These are phyloP conservation scores for Lathyrus sativus DNA, from an alignment of 306 rosid genomes.

Conservation along the genomic window DNA sequence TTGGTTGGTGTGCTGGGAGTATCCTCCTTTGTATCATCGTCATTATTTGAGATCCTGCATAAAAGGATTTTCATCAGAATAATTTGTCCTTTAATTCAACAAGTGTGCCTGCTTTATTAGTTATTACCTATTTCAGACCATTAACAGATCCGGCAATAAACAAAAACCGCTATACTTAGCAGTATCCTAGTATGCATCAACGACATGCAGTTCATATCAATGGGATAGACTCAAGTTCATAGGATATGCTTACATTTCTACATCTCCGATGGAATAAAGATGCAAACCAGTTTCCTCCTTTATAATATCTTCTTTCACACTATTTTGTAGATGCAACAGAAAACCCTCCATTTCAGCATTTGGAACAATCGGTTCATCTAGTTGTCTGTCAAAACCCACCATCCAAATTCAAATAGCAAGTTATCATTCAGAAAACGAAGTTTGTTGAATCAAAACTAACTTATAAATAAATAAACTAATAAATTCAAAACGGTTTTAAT, in stretches of 20 bases:
- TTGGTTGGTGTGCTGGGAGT: conserved; percentile 66
- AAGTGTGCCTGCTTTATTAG: conserved; percentile 8
- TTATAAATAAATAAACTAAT: neutral
- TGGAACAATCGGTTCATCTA: conserved; percentile 55
- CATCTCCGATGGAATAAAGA: conserved; percentile 79
- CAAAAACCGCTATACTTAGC: neutral
- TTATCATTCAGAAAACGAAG: conserved; percentile 9
- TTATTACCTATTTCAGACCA: conserved; percentile 20
- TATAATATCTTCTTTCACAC: conserved; percentile 57
- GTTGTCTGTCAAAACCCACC: conserved; percentile 56
- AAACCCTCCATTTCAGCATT: conserved; percentile 87
- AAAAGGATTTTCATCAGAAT: conserved; percentile 30
- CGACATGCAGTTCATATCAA: neutral
- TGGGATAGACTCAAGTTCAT: neutral
- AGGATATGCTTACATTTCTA: conserved; percentile 65
- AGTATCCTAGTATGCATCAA: conserved; percentile 26
- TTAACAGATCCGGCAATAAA: neutral
- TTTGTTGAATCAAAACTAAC: neutral
- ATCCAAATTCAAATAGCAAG: conserved; percentile 13
- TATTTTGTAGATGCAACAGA: conserved; percentile 64
- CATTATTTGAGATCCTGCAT: conserved; percentile 67
- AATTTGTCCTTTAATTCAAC: neutral
- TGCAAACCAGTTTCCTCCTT: conserved; percentile 71
- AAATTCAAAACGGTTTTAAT: neutral
- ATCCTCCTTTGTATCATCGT: conserved; percentile 54